A percentile compares a stretch with the other conserved stretches of the same genome.
phyloP scores from a whole-genome alignment of 176 grass and related monocot species.

The Phoenix roebelenii region DNA sequence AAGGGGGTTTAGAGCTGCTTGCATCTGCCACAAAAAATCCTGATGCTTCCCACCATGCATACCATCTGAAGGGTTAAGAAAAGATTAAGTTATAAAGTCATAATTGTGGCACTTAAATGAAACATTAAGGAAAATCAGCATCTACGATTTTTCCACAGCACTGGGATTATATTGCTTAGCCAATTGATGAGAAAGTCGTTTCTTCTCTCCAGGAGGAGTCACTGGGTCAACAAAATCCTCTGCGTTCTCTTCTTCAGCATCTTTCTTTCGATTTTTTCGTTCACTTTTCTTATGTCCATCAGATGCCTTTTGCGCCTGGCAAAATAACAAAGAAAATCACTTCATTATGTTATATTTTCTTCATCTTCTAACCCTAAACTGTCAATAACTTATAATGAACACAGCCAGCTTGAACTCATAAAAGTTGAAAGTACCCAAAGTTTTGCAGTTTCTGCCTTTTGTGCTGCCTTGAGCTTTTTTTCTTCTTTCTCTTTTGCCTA shows the following conservation, averaged over 20 bases:
- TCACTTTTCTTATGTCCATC: constrained; percentile 52
- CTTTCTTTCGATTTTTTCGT: constrained; percentile 53
- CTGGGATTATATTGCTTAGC: constrained; percentile 66
- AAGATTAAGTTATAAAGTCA: too few species aligned
- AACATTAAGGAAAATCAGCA: neutral
- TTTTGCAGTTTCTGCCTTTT: constrained; percentile 39
- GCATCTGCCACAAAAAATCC: constrained; percentile 55
- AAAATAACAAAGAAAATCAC: constrained; percentile 5
- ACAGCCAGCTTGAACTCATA: neutral
- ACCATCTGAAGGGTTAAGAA: constrained; percentile 37
- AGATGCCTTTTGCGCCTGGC: constrained; percentile 34
- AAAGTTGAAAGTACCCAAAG: constrained; percentile 25
- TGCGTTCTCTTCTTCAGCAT: constrained; percentile 29
- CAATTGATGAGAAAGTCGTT: constrained; percentile 50
- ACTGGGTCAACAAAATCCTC: constrained; percentile 51
- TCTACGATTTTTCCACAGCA: constrained; percentile 64
- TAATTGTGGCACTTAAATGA: neutral
- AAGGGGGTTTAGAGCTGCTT: constrained; percentile 56
- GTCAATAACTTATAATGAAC: neutral
- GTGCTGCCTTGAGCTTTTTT: constrained; percentile 53
- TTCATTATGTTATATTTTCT: neutral
- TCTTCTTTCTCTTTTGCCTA: constrained; percentile 62
- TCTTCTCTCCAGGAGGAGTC: constrained; percentile 48
- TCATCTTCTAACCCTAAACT: too few species aligned
- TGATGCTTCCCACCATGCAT: constrained; percentile 72